Evolutionary conservation across 345 rosid genomes (phyloP).

Genomic region (Populus ilicifolia): DNA sequence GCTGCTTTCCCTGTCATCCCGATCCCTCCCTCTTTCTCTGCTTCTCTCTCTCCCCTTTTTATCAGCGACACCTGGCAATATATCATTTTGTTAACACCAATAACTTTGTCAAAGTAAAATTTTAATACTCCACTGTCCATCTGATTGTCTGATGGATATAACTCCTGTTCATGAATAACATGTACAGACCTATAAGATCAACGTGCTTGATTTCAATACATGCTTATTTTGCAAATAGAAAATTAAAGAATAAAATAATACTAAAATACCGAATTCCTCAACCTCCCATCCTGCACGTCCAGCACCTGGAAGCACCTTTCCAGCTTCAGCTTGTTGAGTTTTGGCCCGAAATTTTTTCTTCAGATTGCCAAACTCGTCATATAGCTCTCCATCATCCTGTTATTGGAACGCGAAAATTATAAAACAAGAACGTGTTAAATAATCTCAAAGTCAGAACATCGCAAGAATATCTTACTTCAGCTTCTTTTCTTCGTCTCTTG

Average conservation of each 20-base stretch:
- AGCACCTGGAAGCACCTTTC: conserved; percentile 57
- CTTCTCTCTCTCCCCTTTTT: conserved; percentile 75
- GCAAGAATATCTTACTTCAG: conserved; percentile 55
- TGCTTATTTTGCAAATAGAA: neutral
- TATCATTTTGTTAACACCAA: neutral
- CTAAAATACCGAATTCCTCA: conserved; percentile 68
- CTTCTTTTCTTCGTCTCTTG: conserved; percentile 80
- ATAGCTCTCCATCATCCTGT: conserved; percentile 97
- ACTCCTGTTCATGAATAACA: neutral
- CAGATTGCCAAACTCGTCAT: conserved; percentile 97
- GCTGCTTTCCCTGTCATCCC: conserved; percentile 47
- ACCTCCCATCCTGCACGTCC: conserved; percentile 99
- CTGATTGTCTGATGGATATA: neutral
- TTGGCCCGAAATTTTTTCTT: conserved; percentile 94
- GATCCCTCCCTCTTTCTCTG: conserved; percentile 79
- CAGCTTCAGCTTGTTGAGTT: conserved; percentile 70
- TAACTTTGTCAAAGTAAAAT: neutral
- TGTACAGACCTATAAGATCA: neutral
- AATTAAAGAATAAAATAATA: neutral
- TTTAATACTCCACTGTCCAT: neutral
- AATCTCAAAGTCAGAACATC: conserved; percentile 4
- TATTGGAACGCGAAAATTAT: conserved; percentile 8
- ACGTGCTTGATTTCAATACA: neutral
- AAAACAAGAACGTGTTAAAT: conserved; percentile 14
- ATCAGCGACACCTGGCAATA: conserved; percentile 48